Base-by-base conservation (phyloP, 352 stramenopile genomes). In the Phytophthora tentaculata region DNA sequence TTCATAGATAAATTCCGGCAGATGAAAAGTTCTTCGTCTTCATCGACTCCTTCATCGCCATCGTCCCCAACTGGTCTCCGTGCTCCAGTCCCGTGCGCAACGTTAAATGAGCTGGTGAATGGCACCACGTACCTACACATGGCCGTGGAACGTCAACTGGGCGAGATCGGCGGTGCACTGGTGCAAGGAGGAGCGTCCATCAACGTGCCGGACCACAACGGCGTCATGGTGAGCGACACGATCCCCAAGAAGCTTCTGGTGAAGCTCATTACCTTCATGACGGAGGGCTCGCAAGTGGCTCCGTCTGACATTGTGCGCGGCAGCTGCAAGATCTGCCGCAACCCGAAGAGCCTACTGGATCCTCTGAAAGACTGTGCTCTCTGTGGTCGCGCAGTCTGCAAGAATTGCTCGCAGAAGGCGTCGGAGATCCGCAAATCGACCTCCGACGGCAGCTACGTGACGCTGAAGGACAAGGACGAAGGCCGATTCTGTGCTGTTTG, bases 51-150 rank as follows among this genome's bases (percentile, higher is more conserved):
- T 2, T 58, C 67, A 10, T 75, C 69, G 14, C 56, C 65, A n/a
- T 70, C 57, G 2, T 77, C 62, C 13, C 24, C 71, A 5, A 65
- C 67, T 8, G 57, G 61, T 28, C 35, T 61, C 2, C 55, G 54
- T 24, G n/a, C 60, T 14, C n/a, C 53, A 3, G 47, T 45, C 35
- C 43, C 67, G 0, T 75, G 64, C 37, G 37, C 77, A 26, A 49
- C 77, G 26, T 66, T 94, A 20, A 92, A 94, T 55, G 77, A 88
- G 41, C 76, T 92, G 8, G 61, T 90, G 48, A 91, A 90, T 53
- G 86, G 81, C 61, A 88, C 80, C 45, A 96, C 88, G 64, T 96
- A 94, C 60, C 68, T 96, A 54, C 88, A 96, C 69, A 90, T 96
- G 86, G 84, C 86, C 5, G 73, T 91, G 24, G 86, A 92, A 51